A percentile compares a stretch with the other conserved stretches of the same genome.
phyloP scores from a whole-genome alignment of 1,139 yeast species.

The Magnusiomyces suaveolens region DNA sequence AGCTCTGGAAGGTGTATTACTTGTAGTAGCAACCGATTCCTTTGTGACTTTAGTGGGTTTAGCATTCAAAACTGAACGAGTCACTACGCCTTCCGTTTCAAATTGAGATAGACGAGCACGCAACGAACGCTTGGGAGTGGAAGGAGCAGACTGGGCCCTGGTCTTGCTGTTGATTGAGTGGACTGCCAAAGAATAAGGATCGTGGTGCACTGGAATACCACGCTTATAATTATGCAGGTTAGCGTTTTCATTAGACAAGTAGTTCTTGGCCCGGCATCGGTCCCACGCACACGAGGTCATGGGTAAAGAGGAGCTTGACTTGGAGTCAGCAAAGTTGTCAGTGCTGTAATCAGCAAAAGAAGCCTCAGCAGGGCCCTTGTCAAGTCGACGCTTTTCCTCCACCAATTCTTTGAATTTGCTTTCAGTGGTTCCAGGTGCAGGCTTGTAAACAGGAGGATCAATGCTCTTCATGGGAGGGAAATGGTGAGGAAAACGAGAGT shows the following conservation, averaged over 20 bases:
- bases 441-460: background rate
- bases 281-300: constrained; percentile 1
- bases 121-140: background rate
- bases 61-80: background rate
- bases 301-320: background rate
- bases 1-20: background rate
- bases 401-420: background rate
- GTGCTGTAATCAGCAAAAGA: background rate
- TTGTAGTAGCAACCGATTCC: background rate
- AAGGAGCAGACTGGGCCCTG: background rate
- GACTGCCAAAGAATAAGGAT: background rate
- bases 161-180: background rate
- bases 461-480: background rate
- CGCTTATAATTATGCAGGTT: background rate
- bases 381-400: background rate
- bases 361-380: background rate
- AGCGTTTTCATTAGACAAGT: background rate
- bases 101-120: background rate
- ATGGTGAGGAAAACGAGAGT: background rate
- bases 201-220: background rate
- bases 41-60: background rate
- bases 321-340: background rate
- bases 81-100: background rate
- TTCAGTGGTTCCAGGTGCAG: constrained; percentile 1
- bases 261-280: background rate